Percentiles rank a stretch among this genome's conserved stretches.
Evolutionary conservation across 768 basidiomycete species (phyloP).

Genomic region (Suillus placidus): DNA sequence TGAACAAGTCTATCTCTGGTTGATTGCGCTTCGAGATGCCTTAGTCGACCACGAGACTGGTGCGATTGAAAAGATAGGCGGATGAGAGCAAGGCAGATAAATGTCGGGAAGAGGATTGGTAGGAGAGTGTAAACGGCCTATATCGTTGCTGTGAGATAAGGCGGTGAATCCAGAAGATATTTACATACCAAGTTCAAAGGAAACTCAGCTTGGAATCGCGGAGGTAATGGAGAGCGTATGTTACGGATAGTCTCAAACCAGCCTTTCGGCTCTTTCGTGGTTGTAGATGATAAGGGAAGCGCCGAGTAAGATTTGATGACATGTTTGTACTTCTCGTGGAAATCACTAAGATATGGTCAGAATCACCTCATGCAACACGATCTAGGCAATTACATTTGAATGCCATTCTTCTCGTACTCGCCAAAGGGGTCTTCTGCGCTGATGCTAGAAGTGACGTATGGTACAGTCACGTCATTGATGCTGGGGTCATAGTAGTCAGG

Average conservation of each 20-base stretch:
- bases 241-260: conserved; percentile 51
- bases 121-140: conserved; percentile 58
- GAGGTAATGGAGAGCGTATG: conserved; percentile 53
- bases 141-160: background rate
- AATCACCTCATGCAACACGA: conserved; percentile 6
- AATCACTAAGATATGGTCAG: conserved; percentile 42
- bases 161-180: background rate
- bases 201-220: conserved; percentile 58
- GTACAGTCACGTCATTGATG: conserved; percentile 78
- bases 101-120: conserved; percentile 66
- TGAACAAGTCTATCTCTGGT: conserved; percentile 55
- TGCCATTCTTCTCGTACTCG: conserved; percentile 54
- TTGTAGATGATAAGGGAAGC: conserved; percentile 46
- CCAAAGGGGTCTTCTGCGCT: conserved; percentile 69
- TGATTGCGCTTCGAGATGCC: conserved; percentile 59
- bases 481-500: conserved; percentile 34
- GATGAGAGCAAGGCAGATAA: conserved; percentile 55
- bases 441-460: conserved; percentile 78
- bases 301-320: conserved; percentile 57
- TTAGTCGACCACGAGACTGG: conserved; percentile 66
- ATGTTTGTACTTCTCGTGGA: conserved; percentile 57
- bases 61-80: conserved; percentile 61
- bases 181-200: conserved; percentile 70
- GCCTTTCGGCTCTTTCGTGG: conserved; percentile 42
- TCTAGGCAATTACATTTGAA: conserved; percentile 55